These are phyloP conservation scores for Cicer chorassanicum DNA, from an alignment of 306 rosid genomes.

Conservation along the genomic window DNA sequence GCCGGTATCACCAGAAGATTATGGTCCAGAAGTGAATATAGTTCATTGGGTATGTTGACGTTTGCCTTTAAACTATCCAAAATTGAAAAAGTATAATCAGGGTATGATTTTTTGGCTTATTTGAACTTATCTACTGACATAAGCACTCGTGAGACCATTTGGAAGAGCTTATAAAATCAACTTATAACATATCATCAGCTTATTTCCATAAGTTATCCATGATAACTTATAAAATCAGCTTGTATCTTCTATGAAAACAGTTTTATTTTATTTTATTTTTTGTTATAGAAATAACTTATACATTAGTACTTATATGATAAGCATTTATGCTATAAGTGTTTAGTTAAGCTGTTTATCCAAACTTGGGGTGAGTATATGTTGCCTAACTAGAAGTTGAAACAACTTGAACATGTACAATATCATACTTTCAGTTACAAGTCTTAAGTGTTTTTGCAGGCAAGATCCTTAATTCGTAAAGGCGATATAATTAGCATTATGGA, in stretches of 20 bases:
- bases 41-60: slow-evolving; percentile 88
- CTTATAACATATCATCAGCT: neutral
- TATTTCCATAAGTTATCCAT: too few species aligned
- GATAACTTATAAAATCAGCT: too few species aligned
- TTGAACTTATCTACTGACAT: too few species aligned
- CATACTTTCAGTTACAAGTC: neutral
- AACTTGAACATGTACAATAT: too few species aligned
- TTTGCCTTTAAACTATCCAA: slow-evolving; percentile 8
- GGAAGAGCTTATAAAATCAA: neutral
- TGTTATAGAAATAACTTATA: neutral
- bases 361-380: too few species aligned
- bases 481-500: slow-evolving; percentile 84
- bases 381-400: too few species aligned
- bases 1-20: slow-evolving; percentile 82
- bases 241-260: neutral
- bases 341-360: too few species aligned
- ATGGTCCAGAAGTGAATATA: slow-evolving; percentile 87
- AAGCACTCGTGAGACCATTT: neutral
- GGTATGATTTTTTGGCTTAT: too few species aligned
- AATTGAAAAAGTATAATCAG: neutral
- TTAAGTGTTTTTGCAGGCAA: slow-evolving; percentile 62
- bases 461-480: slow-evolving; percentile 75
- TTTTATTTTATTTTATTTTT: neutral
- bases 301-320: too few species aligned
- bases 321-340: too few species aligned